Conservation (phyloP, 108 stramenopile species). For the Cyclotella kingstonii region DNA sequence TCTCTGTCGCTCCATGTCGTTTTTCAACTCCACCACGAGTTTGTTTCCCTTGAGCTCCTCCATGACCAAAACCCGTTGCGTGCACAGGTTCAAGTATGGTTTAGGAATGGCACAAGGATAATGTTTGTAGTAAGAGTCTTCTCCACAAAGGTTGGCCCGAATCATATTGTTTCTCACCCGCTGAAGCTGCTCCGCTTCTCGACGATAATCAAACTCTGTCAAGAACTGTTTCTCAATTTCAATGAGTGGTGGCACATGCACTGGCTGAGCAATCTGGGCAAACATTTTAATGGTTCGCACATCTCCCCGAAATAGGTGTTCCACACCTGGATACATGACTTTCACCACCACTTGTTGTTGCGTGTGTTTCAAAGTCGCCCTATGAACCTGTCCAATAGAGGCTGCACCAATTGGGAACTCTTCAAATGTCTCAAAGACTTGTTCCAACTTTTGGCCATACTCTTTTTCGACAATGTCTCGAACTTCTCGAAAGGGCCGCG, state of each 20-base stretch:
- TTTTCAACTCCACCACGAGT: constrained; percentile 62
- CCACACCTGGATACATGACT: constrained; percentile 81
- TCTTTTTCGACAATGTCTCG: constrained; percentile 62
- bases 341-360: constrained; percentile 73
- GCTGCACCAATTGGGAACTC: constrained; percentile 81
- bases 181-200: constrained; percentile 66
- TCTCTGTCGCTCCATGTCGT: constrained; percentile 56
- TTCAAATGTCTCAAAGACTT: constrained; percentile 69
- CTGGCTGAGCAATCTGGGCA: constrained; percentile 82
- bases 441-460: constrained; percentile 40
- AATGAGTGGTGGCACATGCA: constrained; percentile 78
- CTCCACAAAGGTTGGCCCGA: constrained; percentile 55
- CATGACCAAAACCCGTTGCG: constrained; percentile 81
- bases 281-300: constrained; percentile 82
- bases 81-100: constrained; percentile 65
- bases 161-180: constrained; percentile 67
- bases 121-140: constrained; percentile 2
- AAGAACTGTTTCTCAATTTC: constrained; percentile 92
- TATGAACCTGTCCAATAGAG: constrained; percentile 85
- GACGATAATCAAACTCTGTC: constrained; percentile 92
- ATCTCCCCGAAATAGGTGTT: constrained; percentile 73
- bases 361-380: constrained; percentile 68
- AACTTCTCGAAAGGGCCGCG: constrained; percentile 59
- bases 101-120: constrained; percentile 59
- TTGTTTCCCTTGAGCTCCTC: constrained; percentile 78